Evolutionary conservation across 148 eudicot species (phyloP).

Genomic region (Rhododendron ferrugineum): DNA sequence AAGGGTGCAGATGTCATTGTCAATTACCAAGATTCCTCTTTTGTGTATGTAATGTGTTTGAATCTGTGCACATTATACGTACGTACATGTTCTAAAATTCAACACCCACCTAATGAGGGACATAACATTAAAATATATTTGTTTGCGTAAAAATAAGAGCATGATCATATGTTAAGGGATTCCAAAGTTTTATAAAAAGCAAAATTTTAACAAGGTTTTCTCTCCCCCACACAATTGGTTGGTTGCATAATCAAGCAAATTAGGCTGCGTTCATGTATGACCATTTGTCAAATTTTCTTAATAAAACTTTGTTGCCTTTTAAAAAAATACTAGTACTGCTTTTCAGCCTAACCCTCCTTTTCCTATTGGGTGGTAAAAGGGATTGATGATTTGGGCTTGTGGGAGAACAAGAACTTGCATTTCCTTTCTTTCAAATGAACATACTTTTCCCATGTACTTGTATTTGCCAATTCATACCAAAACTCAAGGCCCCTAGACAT

Average conservation of each 20-base stretch:
- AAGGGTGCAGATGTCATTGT: neutral
- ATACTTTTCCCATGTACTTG: neutral
- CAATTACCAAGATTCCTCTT: neutral
- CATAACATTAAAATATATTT: neutral
- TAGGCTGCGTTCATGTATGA: neutral
- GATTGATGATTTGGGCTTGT: neutral
- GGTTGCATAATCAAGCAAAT: neutral
- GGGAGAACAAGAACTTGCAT: neutral
- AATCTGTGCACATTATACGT: neutral
- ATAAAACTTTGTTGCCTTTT: too few species aligned
- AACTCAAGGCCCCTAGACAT: neutral
- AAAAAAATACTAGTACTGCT: neutral
- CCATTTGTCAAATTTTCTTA: neutral
- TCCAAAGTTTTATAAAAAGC: neutral
- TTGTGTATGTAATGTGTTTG: neutral
- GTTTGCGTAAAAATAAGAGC: neutral
- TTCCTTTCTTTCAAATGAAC: neutral
- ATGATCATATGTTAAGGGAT: neutral
- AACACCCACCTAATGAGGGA: neutral
- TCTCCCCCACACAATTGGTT: neutral
- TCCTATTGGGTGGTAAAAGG: neutral
- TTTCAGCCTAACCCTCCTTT: neutral
- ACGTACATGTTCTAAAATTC: neutral
- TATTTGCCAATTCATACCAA: neutral
- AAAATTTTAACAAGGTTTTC: neutral